Conservation (phyloP, 2,329 filamentous ascomycete genomes). For the Colletotrichum sp. region DNA sequence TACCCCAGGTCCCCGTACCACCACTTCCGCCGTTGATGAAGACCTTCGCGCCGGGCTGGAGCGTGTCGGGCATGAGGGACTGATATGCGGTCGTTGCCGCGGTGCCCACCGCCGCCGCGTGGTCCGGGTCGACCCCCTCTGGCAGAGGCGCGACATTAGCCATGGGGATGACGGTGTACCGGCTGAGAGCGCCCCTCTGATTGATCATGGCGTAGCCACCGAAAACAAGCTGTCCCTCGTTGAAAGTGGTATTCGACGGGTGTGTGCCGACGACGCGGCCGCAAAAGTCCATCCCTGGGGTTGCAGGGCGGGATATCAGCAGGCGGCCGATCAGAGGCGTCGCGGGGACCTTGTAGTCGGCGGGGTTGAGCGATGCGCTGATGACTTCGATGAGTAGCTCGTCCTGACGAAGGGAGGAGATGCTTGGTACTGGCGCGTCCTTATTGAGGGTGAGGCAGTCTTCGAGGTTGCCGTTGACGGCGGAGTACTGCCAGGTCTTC, state of each 20-base stretch:
- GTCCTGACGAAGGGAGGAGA: constrained; percentile 10
- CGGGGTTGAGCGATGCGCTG: constrained; percentile 49
- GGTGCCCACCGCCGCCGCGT: constrained; percentile 27
- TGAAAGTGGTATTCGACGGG: neutral
- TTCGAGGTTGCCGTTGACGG: neutral
- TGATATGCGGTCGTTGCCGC: constrained; percentile 28
- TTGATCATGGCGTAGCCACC: constrained; percentile 7
- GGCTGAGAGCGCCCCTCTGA: constrained; percentile 23
- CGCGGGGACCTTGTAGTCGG: constrained; percentile 52
- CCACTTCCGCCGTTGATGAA: constrained; percentile 42
- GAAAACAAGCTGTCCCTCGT: constrained; percentile 24
- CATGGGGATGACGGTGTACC: constrained; percentile 19
- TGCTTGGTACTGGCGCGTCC: neutral
- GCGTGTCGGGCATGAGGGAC: constrained; percentile 21
- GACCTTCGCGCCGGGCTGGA: constrained; percentile 20
- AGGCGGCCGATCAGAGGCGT: constrained; percentile 38
- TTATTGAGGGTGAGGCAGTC: neutral
- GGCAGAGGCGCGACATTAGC: constrained; percentile 14
- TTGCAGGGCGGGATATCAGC: constrained; percentile 38
- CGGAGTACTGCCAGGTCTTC: constrained; percentile 6
- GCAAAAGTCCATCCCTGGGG: constrained; percentile 54
- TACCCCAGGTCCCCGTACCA: constrained; percentile 38
- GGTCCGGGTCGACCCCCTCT: constrained; percentile 16
- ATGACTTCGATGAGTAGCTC: constrained; percentile 47
- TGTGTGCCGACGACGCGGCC: constrained; percentile 46